Evolutionary conservation across 352 stramenopile genomes (phyloP).

Genomic region (Phytopythium kandeliae): DNA sequence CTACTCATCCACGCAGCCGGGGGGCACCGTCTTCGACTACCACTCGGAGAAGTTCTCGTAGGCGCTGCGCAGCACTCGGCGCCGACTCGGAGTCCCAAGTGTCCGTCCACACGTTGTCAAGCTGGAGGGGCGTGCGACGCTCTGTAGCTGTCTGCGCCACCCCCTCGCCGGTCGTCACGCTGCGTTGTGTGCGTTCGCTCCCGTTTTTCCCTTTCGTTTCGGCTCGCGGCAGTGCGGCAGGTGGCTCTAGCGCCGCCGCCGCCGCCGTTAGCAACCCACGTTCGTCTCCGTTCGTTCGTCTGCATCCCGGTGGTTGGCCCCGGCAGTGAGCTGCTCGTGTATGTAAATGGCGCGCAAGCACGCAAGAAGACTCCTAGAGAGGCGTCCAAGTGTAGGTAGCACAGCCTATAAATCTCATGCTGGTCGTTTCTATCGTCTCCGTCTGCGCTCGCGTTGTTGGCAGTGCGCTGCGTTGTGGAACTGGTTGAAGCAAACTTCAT

Average conservation of each 20-base stretch:
- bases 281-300: not conserved
- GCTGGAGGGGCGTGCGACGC: not conserved
- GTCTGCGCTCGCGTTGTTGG: not conserved
- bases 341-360: not conserved
- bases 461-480: not conserved
- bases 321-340: not conserved
- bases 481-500: not conserved
- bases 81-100: too few relatives aligned
- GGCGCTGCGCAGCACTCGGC: too few relatives aligned
- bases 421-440: not conserved
- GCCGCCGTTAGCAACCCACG: too few relatives aligned
- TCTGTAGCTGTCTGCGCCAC: not conserved
- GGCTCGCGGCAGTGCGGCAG: not conserved
- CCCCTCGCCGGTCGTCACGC: not conserved
- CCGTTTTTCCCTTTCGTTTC: not conserved
- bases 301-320: not conserved
- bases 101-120: not conserved
- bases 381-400: not conserved
- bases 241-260: too few relatives aligned
- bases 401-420: constrained; percentile 1
- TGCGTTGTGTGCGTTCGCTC: constrained; percentile 1
- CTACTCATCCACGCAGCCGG: constrained; percentile 44
- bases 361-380: not conserved
- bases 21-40: constrained; percentile 74
- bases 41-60: constrained; percentile 84